Conservation (phyloP, 768 basidiomycete genomes). For the Termitomyces sp. region DNA sequence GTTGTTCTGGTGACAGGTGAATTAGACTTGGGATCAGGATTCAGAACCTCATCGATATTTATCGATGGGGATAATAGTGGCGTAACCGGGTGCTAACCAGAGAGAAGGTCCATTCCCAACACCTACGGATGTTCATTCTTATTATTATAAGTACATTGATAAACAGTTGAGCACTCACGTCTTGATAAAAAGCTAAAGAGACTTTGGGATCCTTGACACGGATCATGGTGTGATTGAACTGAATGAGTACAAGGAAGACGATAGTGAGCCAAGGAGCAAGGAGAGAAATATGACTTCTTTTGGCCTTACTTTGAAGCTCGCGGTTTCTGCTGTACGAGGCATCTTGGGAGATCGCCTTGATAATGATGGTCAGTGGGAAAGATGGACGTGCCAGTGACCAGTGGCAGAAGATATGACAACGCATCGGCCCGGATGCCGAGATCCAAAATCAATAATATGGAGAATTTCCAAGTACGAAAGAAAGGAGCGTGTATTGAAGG, state of each 20-base stretch:
- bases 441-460: background rate
- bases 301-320: conserved; percentile 39
- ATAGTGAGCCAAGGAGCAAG: background rate
- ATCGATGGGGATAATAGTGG: conserved; percentile 1
- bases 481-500: background rate
- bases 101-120: conserved; percentile 76
- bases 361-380: conserved; percentile 15
- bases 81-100: conserved; percentile 30
- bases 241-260: background rate
- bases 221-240: conserved; percentile 90
- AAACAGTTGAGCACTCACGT: conserved; percentile 35
- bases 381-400: no score
- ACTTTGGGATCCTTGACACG: conserved; percentile 83
- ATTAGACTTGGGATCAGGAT: background rate
- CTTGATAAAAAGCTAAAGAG: conserved; percentile 78
- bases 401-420: background rate
- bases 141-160: background rate
- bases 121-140: conserved; percentile 29
- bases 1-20: conserved; percentile 36
- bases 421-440: conserved; percentile 3
- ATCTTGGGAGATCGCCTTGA: conserved; percentile 31
- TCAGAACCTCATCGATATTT: conserved; percentile 1
- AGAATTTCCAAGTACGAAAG: background rate
- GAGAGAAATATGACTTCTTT: background rate
- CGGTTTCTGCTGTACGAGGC: conserved; percentile 63